Evolutionary conservation across 2,329 filamentous ascomycete genomes (phyloP), one percentile per base, ranked within the genome.

Genomic region (Claviceps monticola): DNA sequence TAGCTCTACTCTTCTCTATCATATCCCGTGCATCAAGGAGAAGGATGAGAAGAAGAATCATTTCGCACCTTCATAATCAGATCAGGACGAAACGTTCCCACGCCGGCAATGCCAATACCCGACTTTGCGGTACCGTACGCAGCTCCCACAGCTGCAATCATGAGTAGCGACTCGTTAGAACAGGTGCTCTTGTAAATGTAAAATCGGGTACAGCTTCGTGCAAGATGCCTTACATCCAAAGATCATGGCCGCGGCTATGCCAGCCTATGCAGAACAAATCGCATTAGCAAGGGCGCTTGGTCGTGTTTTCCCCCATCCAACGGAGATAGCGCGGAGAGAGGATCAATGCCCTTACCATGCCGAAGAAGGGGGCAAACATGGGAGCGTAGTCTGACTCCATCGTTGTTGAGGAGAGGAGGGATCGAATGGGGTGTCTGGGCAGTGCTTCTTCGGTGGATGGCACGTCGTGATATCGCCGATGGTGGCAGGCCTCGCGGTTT

Each of bases 101-200:
- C 84, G 60, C 87, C 88, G 37, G 86, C 82, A 62, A 94, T 94
- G 62, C 87, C 87, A 65, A 93, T 90, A 58, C 88, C 88, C 42
- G 88, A 88, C 70, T 91, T 94, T 39, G 88, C 86, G 52, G 88
- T 94, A 57, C 88, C 88, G 69, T 89, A 93, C 56, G 88, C 88
- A 61, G 88, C 88, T 62, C 88, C 88, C 58, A 78, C 69, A 62
- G 72, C 77, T 80, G 56, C 36, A 38, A 48, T 50, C 29, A 54
- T 34, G 29, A 34, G 29, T 34, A 43, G 26, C 42, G 45, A 29
- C 48, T 55, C 49, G 44, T 54, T 56, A 55, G 38, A 55, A 54
- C 37, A 51, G 26, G 9, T 34, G 29, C 9, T 9, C 29, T 34
- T 11, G 29, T 34, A 9, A 11, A 11, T 34, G 3, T 34, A 1